Base-by-base conservation (phyloP, 805 yeast genomes). In the Saccharomycopsis microspora region DNA sequence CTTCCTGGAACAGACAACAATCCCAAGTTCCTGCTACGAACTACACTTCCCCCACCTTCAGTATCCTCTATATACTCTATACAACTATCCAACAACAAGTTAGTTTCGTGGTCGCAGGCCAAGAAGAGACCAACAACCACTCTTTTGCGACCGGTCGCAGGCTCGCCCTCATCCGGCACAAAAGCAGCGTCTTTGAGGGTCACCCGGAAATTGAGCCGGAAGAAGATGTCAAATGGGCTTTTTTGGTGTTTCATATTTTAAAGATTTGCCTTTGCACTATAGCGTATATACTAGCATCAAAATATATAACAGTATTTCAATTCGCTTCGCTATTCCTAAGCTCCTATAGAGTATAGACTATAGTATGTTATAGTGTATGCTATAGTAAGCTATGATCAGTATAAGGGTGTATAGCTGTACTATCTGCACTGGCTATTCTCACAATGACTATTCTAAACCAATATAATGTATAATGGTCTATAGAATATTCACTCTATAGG, bases 1-100 rank as follows among this genome's bases (percentile, higher is more conserved):
- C 32, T 31, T 19, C 32, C 11, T n/a, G 53, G 53, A 5, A 50
- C 33, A 11, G 48, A 43, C 7, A 50, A 11, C 50, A 50, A 43
- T 34, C 53, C 53, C 31, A 50, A 19, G 19, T 19, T 19, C 19
- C 19, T 19, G 19, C 19, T 19, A 19, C 19, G 19, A 19, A 19
- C 19, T 19, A 19, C 19, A 19, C 19, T 19, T 19, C 19, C 19
- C 19, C 19, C 19, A 19, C 19, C 19, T 19, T 19, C 19, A 19
- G 19, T 19, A 19, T 19, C 19, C 19, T 19, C 19, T 45, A 45
- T 41, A 8, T 19, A n/a, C 31, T 49, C 53, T 19, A 29, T 35
- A 6, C 37, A 28, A n/a, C 36, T 9, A 28, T 27, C 43, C 33
- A 49, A 30, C 19, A 49, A 32, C n/a, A 49, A 28, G 37, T 46